Base-by-base conservation (phyloP, 2,329 filamentous ascomycete genomes). In the Pseudogymnoascus sp. region DNA sequence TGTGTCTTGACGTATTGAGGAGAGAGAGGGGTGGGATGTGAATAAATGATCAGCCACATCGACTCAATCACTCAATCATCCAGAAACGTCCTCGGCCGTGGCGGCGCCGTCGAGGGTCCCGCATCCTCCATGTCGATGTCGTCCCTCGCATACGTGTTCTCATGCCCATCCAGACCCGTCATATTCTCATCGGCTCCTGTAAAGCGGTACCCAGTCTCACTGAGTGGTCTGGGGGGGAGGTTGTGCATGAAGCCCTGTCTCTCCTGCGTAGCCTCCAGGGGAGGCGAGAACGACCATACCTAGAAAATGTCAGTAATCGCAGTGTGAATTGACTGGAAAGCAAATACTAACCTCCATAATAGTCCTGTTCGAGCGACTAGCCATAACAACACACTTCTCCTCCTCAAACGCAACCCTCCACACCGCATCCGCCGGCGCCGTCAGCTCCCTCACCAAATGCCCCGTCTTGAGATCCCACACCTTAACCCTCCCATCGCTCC, bases 371-470 rank as follows among this genome's bases (percentile, higher is more conserved):
- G 86, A 86, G 65, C 93, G 84, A 70, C 91, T 88, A 8, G 95
- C 95, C 82, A 99, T 90, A 33, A 96, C 93, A 31, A 99, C 93
- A 64, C 93, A 96, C 76, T 97, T 97, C 76, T 99, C 95, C 68
- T 96, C 93, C 73, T 99, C 95, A 74, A 99, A 99, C 0, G 96
- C 95, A 35, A 99, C 93, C 65, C 95, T 85, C 95, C 95, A 99
- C 0, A 99, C 95, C 15, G 93, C 93, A 73, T 99, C 93, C 0
- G 93, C 91, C 62, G 93, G 92, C 19, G 89, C 87, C 57, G 93
- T 93, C 44, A 99, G 83, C 76, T 99, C 95, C 65, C 95, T 87
- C 21, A 99, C 91, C 28, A 96, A 82, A 64, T 90, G 88, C 3
- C 95, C 95, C 1, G 91, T 95, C 76, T 95, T 92, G 65, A 97